phyloP scores from a whole-genome alignment of 2,329 filamentous ascomycete genomes.

The Aspergillus fumigatiaffinis region DNA sequence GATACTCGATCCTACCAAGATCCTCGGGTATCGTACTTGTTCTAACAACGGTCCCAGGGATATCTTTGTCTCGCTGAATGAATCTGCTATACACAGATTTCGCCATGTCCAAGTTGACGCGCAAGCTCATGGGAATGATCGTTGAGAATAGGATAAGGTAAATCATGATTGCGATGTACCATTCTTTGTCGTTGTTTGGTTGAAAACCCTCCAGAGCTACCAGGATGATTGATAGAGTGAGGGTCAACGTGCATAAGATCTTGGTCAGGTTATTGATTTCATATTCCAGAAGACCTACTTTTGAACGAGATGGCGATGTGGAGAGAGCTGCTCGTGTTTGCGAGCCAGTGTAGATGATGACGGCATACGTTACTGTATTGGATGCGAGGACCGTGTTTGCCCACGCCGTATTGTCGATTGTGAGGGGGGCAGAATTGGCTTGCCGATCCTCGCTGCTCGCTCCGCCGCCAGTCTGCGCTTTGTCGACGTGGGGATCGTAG shows the following conservation, averaged over 20 bases:
- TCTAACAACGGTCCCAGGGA: slow-evolving; percentile 85
- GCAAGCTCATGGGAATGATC: slow-evolving; percentile 93
- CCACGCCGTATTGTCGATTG: slow-evolving; percentile 98
- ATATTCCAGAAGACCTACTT: slow-evolving; percentile 87
- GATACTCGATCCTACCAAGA: slow-evolving; percentile 89
- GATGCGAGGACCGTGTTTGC: slow-evolving; percentile 96
- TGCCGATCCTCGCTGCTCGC: slow-evolving; percentile 16
- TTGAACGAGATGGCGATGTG: slow-evolving; percentile 85
- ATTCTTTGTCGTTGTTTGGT: slow-evolving; percentile 51
- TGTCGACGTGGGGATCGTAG: slow-evolving; percentile 44
- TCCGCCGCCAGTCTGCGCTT: slow-evolving; percentile 19
- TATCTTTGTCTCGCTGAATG: slow-evolving; percentile 86
- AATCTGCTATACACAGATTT: slow-evolving; percentile 96
- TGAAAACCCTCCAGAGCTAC: slow-evolving; percentile 83
- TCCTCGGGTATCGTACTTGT: slow-evolving; percentile 98
- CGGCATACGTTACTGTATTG: slow-evolving; percentile 80
- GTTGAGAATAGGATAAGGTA: slow-evolving; percentile 98
- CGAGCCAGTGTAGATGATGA: slow-evolving; percentile 89
- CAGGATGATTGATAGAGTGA: slow-evolving; percentile 79
- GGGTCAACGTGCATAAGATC: slow-evolving; percentile 84
- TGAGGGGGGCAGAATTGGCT: slow-evolving; percentile 65
- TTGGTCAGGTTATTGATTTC: slow-evolving; percentile 98
- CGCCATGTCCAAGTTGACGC: slow-evolving; percentile 94
- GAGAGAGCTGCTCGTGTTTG: slow-evolving; percentile 93
- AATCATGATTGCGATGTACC: slow-evolving; percentile 98